Conservation (phyloP, 1,284 basidiomycete species). For the Boletus nobilissimus region DNA sequence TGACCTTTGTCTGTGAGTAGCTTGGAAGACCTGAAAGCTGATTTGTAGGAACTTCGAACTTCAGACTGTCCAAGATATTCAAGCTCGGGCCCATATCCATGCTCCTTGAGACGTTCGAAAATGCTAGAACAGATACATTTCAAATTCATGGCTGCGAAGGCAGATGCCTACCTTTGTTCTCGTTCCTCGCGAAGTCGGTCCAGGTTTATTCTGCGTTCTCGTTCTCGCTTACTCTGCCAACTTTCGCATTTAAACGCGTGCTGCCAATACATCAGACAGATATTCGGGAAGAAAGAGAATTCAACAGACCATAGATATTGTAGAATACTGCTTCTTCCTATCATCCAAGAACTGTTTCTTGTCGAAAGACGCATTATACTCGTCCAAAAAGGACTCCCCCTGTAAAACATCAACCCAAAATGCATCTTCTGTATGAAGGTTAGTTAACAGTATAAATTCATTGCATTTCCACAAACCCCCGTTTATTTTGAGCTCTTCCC, state of each 20-base stretch:
- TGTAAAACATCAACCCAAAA: neutral
- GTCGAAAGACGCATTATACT: neutral
- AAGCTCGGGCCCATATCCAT: neutral
- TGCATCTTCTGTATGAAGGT: neutral
- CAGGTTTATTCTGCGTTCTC: neutral
- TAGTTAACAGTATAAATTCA: neutral
- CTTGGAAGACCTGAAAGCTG: neutral
- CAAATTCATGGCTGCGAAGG: neutral
- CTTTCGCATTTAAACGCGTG: neutral
- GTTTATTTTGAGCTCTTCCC: neutral
- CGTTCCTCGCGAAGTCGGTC: neutral
- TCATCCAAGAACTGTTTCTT: neutral
- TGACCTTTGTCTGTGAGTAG: neutral
- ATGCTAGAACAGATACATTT: neutral
- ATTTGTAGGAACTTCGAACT: neutral
- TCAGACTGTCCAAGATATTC: neutral
- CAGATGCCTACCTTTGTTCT: neutral
- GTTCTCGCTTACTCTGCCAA: neutral
- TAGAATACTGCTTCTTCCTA: neutral
- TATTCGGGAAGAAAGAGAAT: neutral
- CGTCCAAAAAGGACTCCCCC: neutral
- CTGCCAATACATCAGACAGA: neutral
- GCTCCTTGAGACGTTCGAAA: neutral
- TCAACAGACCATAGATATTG: neutral
- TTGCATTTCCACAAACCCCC: neutral